Base-by-base conservation (phyloP, 345 rosid genomes). In the Cardiospermum halicacabum region DNA sequence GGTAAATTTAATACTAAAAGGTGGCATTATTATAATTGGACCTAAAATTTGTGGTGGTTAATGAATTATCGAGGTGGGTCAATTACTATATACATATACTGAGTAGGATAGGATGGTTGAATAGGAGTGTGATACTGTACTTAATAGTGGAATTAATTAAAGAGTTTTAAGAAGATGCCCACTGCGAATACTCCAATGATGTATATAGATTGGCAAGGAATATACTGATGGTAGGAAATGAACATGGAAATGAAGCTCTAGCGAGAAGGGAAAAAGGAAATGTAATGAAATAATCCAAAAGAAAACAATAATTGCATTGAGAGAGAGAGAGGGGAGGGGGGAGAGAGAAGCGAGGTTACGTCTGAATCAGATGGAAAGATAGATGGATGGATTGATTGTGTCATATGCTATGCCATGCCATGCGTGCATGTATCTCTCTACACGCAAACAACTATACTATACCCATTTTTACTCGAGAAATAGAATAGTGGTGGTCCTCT, bases 371-470 rank as follows among this genome's bases (percentile, higher is more conserved):
- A 69, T 69, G 56, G 72, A 73, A 30, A 49, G 64, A 69, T 61
- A 22, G 71, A 65, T 47, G 40, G 73, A 63, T 56, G 39, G 62
- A 68, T 58, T 4, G 43, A 43, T 65, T 69, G 53, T 55, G 60
- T 69, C 54, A n/a, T n/a, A n/a, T n/a, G n/a, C n/a, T n/a, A n/a
- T n/a, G n/a, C n/a, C n/a, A 49, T 42, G 55, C 10, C 47, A 58
- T 68, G 79, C 75, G 74, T 69, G 74, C 71, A 60, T 69, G 74
- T 64, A 42, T 58, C 77, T 42, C 60, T 25, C 75, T 58, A 80
- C 81, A 80, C 79, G 84, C 84, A 80, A 80, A 40, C 78, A n/a
- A n/a, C n/a, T n/a, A n/a, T n/a, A n/a, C n/a, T n/a, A n/a, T 40
- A 15, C 47, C 51, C 51, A 18, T 47, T 47, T 45, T 47, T 24